phyloP scores from a whole-genome alignment of 345 rosid genomes.

The Zanthoxylum bungeanum region DNA sequence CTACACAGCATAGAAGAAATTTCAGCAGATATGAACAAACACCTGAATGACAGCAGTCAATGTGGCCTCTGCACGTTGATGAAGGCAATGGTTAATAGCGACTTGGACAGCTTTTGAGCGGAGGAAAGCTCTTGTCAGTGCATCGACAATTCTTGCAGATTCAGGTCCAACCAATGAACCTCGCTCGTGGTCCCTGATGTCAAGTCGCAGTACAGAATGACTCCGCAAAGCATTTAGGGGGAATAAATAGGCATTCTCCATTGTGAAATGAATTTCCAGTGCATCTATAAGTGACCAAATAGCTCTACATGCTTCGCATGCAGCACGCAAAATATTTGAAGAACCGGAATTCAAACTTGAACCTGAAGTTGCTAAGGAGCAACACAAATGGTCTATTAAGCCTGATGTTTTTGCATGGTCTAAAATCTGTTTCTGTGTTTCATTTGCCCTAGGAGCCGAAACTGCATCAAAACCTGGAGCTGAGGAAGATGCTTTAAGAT shows the following conservation, averaged over 20 bases:
- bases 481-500: constrained; percentile 41
- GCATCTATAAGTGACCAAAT: constrained; percentile 74
- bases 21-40: constrained; percentile 12
- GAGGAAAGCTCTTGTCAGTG: constrained; percentile 68
- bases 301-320: constrained; percentile 80
- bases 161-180: constrained; percentile 50
- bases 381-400: constrained; percentile 70
- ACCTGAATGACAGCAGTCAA: constrained; percentile 78
- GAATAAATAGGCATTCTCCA: constrained; percentile 46
- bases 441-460: constrained; percentile 38
- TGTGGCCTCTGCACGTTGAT: constrained; percentile 69
- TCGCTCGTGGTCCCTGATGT: constrained; percentile 56
- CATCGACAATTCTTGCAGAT: constrained; percentile 63
- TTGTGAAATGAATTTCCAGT: constrained; percentile 48
- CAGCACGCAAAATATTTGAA: constrained; percentile 69
- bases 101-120: constrained; percentile 76
- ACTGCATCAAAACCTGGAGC: constrained; percentile 40
- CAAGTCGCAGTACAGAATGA: constrained; percentile 51
- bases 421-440: constrained; percentile 52
- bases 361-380: constrained; percentile 83
- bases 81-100: constrained; percentile 75
- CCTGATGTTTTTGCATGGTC: constrained; percentile 81
- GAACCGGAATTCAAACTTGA: constrained; percentile 74
- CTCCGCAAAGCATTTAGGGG: constrained; percentile 64
- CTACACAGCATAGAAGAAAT: neutral